Percentiles rank a stretch among this genome's conserved stretches.
phyloP scores from a whole-genome alignment of 257 asterid genomes.

The Gentiana dahurica region DNA sequence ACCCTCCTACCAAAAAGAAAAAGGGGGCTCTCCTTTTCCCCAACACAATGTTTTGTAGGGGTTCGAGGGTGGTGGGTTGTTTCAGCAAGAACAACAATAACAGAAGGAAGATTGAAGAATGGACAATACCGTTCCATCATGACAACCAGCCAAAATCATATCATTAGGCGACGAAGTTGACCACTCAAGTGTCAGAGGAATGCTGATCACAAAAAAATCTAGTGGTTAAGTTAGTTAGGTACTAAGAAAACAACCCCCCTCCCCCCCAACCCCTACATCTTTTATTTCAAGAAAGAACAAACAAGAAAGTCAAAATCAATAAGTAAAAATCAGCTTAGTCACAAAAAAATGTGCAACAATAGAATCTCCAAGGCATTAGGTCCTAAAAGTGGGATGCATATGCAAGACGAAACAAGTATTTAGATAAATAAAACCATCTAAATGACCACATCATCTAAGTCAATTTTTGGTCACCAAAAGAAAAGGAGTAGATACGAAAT shows the following conservation, averaged over 20 bases:
- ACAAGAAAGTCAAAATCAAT: too few species aligned
- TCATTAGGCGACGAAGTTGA: constrained; percentile 65
- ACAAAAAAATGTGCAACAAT: too few species aligned
- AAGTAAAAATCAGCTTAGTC: too few species aligned
- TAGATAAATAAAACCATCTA: too few species aligned
- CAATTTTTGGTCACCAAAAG: too few species aligned
- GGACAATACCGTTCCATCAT: constrained; percentile 82
- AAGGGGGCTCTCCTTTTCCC: neutral
- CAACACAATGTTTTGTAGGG: neutral
- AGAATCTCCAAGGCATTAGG: too few species aligned
- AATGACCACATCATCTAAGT: too few species aligned
- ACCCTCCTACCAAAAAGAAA: neutral
- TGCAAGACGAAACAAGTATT: too few species aligned
- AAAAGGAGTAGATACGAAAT: too few species aligned
- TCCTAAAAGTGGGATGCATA: too few species aligned
- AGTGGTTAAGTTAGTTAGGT: constrained; percentile 2
- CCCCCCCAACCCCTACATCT: too few species aligned
- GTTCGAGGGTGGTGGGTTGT: neutral
- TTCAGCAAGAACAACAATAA: neutral
- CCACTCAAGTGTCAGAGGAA: constrained; percentile 81
- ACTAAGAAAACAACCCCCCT: neutral
- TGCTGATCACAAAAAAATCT: constrained; percentile 31
- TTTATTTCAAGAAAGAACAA: too few species aligned
- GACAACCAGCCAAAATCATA: constrained; percentile 87
- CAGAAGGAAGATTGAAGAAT: constrained; percentile 9